A percentile compares a stretch with the other conserved stretches of the same genome.
These are phyloP conservation scores for Kuraishia molischiana DNA, from an alignment of 805 yeast genomes.

Conservation along the genomic window DNA sequence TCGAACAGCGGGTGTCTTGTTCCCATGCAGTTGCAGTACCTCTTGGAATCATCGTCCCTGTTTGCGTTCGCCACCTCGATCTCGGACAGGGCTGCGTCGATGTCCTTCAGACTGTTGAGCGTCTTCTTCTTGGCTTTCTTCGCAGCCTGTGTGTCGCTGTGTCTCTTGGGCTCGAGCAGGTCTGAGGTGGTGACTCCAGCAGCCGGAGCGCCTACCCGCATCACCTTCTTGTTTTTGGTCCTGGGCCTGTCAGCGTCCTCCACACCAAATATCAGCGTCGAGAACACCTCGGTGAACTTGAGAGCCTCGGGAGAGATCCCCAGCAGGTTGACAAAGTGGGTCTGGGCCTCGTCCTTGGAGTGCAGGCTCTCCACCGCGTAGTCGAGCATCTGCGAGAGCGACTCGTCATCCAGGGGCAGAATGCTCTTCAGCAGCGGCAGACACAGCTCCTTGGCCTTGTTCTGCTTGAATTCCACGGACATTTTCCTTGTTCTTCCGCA, in stretches of 20 bases:
- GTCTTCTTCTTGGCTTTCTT: slow-evolving; percentile 29
- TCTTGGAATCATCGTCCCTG: slow-evolving; percentile 8
- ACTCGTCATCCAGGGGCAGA: slow-evolving; percentile 50
- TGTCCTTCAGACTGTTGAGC: slow-evolving; percentile 40
- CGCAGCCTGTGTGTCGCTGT: slow-evolving; percentile 20
- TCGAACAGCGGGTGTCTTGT: slow-evolving; percentile 81
- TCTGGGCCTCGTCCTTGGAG: slow-evolving; percentile 35
- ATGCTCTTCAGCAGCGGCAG: slow-evolving; percentile 17
- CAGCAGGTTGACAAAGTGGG: slow-evolving; percentile 43
- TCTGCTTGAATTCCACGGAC: slow-evolving; percentile 8
- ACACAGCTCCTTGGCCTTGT: slow-evolving; percentile 15
- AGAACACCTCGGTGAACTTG: slow-evolving; percentile 34
- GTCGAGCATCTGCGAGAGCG: slow-evolving; percentile 43
- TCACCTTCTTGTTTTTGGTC: slow-evolving; percentile 2
- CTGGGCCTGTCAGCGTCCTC: background rate
- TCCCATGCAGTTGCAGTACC: slow-evolving; percentile 74
- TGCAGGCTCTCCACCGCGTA: slow-evolving; percentile 35
- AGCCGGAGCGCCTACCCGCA: slow-evolving; percentile 1
- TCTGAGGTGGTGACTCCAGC: slow-evolving; percentile 36
- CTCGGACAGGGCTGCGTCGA: slow-evolving; percentile 36
- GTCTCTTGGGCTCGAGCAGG: slow-evolving; percentile 24
- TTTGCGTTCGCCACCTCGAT: slow-evolving; percentile 23
- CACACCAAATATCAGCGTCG: slow-evolving; percentile 26
- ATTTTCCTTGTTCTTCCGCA: no score
- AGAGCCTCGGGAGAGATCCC: slow-evolving; percentile 49